Percentiles rank a stretch among this genome's conserved stretches.
These are phyloP conservation scores for Teratosphaeria gauchensis DNA, from an alignment of 2,329 filamentous ascomycete species.

Conservation along the genomic window DNA sequence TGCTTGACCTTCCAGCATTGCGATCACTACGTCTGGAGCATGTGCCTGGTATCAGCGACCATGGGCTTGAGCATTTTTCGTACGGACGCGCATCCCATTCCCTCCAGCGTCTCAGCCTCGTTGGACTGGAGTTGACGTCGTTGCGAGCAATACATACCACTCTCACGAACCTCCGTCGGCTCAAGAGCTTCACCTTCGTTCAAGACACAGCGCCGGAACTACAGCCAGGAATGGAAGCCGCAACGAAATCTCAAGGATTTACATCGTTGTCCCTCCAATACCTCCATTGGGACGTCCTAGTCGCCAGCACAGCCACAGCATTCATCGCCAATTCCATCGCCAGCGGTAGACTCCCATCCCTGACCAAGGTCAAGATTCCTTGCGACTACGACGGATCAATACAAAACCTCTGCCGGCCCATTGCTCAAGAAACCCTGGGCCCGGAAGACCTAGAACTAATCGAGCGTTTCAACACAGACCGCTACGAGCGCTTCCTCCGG, in stretches of 20 bases:
- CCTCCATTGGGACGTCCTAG: conserved; percentile 54
- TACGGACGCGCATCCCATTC: conserved; percentile 35
- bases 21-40: conserved; percentile 46
- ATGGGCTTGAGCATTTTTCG: conserved; percentile 42
- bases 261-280: conserved; percentile 40
- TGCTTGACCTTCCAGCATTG: conserved; percentile 44
- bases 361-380: conserved; percentile 53
- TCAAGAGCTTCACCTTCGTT: conserved; percentile 43
- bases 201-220: conserved; percentile 42
- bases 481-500: conserved; percentile 18
- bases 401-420: conserved; percentile 58
- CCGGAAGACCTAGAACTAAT: conserved; percentile 29
- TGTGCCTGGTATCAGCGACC: conserved; percentile 46
- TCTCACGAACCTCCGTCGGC: conserved; percentile 35
- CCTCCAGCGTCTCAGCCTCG: conserved; percentile 40
- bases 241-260: conserved; percentile 25
- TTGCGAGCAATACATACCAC: conserved; percentile 44
- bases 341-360: conserved; percentile 51
- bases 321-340: conserved; percentile 56
- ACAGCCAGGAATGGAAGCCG: conserved; percentile 33
- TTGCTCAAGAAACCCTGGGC: conserved; percentile 44
- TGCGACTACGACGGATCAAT: conserved; percentile 61
- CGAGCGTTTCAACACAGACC: conserved; percentile 5
- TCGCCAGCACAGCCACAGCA: conserved; percentile 46
- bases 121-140: conserved; percentile 45